These are phyloP conservation scores for Phragmites australis DNA, from an alignment of 176 grass and related monocot species.

Conservation along the genomic window DNA sequence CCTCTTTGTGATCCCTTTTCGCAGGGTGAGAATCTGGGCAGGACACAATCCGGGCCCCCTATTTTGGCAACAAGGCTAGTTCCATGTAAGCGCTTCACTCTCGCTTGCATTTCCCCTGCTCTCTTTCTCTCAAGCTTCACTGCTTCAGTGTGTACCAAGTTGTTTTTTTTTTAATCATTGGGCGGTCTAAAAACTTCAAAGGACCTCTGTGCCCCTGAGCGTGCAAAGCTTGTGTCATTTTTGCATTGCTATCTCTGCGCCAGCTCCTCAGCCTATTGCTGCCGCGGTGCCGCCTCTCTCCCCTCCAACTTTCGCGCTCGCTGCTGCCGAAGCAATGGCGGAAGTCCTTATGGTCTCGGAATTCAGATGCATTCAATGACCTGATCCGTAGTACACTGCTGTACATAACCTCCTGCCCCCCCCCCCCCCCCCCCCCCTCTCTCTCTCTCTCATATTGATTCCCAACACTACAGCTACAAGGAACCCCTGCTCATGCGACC, in stretches of 20 bases:
- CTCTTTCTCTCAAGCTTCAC: conserved; percentile 8
- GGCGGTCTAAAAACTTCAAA: neutral
- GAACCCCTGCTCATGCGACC: conserved; percentile 43
- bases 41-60: neutral
- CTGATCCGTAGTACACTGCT: conserved; percentile 41
- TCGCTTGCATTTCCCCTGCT: conserved; percentile 3
- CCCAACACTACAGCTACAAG: conserved; percentile 30
- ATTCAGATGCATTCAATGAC: conserved; percentile 55
- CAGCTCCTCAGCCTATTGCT: neutral
- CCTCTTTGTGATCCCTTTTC: conserved; percentile 4
- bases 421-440: neutral
- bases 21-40: conserved; percentile 37
- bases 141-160: neutral
- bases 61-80: conserved; percentile 19
- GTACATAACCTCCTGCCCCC: conserved; percentile 25
- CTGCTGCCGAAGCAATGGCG: conserved; percentile 32
- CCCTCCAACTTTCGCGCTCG: conserved; percentile 47
- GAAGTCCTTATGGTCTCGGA: conserved; percentile 50
- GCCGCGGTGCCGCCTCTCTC: conserved; percentile 9
- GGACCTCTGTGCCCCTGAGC: conserved; percentile 40
- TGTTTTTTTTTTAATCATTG: neutral
- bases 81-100: conserved; percentile 10
- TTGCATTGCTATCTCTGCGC: conserved; percentile 30
- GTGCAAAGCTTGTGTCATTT: conserved; percentile 35
- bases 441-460: conserved; percentile 35